phyloP scores from a whole-genome alignment of 192 early-diverging fungal genomes.

The Coemansia sp. region DNA sequence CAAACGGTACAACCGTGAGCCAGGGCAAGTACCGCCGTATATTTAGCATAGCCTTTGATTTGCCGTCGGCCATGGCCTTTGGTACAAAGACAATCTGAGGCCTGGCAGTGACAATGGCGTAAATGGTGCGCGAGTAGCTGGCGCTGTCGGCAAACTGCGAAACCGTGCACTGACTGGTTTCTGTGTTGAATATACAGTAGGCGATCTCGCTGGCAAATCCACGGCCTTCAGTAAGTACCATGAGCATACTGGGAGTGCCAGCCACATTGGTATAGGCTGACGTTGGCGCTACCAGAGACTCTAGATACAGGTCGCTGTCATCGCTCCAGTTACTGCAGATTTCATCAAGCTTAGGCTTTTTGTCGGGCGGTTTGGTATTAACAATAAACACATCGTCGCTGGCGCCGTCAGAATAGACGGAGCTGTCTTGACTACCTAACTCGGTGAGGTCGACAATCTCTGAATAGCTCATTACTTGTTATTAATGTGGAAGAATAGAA shows the following conservation, averaged over 20 bases:
- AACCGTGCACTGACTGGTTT: conserved; percentile 28
- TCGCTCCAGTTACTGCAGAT: neutral
- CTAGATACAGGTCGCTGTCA: neutral
- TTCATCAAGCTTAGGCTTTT: conserved; percentile 12
- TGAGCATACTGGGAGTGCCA: conserved; percentile 16
- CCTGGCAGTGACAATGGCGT: conserved; percentile 23
- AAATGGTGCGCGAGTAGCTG: conserved; percentile 47
- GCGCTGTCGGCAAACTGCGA: conserved; percentile 43
- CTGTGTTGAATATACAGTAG: conserved; percentile 32
- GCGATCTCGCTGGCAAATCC: conserved; percentile 42
- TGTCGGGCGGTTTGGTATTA: neutral
- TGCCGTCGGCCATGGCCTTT: conserved; percentile 31
- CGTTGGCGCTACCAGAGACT: conserved; percentile 19
- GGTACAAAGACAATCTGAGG: conserved; percentile 41
- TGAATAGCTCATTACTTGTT: neutral
- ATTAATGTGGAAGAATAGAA: neutral
- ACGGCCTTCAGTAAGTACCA: conserved; percentile 43
- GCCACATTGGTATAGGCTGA: conserved; percentile 31
- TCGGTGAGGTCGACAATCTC: conserved; percentile 28
- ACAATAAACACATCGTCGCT: conserved; percentile 8
- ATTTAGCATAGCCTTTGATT: conserved; percentile 41
- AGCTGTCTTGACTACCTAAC: conserved; percentile 5
- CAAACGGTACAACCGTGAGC: conserved; percentile 21
- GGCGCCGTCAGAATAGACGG: neutral
- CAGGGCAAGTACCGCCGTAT: conserved; percentile 48